Base-by-base conservation (phyloP, 139 green algal genomes). In the Choricystis sp. region DNA sequence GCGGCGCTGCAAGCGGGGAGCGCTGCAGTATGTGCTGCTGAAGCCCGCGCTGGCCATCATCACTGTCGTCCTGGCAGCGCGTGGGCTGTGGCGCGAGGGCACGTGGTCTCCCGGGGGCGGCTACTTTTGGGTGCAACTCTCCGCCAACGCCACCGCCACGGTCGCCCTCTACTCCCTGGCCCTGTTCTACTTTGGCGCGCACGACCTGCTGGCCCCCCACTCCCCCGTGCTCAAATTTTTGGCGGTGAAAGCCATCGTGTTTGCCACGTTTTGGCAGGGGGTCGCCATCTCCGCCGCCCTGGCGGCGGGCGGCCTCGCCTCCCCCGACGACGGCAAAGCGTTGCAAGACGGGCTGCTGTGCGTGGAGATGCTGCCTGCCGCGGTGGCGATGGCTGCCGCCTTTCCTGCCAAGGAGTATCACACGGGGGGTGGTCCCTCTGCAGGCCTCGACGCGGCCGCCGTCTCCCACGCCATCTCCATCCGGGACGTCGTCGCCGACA, bases 71-170 rank as follows among this genome's bases (percentile, higher is more conserved):
- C 77, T 96, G 0, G 88, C 91, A 59, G 74, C 75, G 3, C 72
- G 78, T 3, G 81, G 71, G 2, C 67, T 79, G 52, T 98, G 94
- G 69, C 71, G 68, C 26, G 92, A 95, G 56, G 86, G 84, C 24
- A 74, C 91, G 72, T 95, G 85, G 86, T 72, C 70, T 25, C 63
- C 28, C 19, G 29, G 2, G 16, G 65, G 62, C 74, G 88, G 81
- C 58, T 94, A 87, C 70, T 63, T 90, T 3, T 94, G 83, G 67
- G 80, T 94, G 26, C 79, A 79, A 0, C 76, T 97, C 57, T 64
- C 95, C n/a, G 96, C 96, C 81, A 98, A 95, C 71, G 65, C 94
- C 0, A 91, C 83, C 55, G 98, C 98, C 75, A 86, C 85, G 0
- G 27, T 94, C 1, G 92, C 92, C 3, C 71, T 98, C 21, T 97